Evolutionary conservation across 2,329 filamentous ascomycete genomes (phyloP).

Genomic region (Truncatella angustata): DNA sequence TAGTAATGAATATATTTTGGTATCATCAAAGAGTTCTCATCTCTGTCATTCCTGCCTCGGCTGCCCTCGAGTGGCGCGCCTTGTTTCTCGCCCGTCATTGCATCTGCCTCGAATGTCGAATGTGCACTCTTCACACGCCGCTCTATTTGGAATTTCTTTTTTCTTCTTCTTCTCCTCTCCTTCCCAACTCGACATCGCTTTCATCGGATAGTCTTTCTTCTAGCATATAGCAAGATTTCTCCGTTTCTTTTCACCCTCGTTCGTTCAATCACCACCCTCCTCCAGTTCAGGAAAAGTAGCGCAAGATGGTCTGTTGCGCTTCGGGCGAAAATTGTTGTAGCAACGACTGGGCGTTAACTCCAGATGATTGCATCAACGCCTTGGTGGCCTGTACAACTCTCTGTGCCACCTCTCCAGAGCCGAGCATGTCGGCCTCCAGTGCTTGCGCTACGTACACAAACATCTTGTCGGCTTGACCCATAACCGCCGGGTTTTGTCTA

Average conservation of each 20-base stretch:
- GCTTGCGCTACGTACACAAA: constrained; percentile 86
- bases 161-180: too few relatives aligned
- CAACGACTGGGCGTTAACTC: constrained; percentile 72
- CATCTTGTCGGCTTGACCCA: constrained; percentile 73
- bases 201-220: too few relatives aligned
- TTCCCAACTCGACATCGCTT: too few relatives aligned
- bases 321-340: constrained; percentile 75
- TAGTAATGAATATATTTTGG: not conserved
- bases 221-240: too few relatives aligned
- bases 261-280: not conserved
- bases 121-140: too few relatives aligned
- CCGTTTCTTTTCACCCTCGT: not conserved
- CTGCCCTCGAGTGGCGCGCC: too few relatives aligned
- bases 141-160: too few relatives aligned
- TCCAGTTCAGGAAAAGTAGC: constrained; percentile 66
- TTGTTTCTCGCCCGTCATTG: too few relatives aligned
- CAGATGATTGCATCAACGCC: constrained; percentile 69
- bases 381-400: constrained; percentile 78
- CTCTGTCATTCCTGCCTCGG: not conserved
- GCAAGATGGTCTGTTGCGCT: constrained; percentile 75
- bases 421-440: constrained; percentile 82
- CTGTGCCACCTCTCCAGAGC: constrained; percentile 74
- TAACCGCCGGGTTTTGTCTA: constrained; percentile 77
- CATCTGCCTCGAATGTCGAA: too few relatives aligned
- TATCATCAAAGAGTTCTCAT: not conserved